phyloP scores from a whole-genome alignment of 164 flowering plant species.

The Santalum album region DNA sequence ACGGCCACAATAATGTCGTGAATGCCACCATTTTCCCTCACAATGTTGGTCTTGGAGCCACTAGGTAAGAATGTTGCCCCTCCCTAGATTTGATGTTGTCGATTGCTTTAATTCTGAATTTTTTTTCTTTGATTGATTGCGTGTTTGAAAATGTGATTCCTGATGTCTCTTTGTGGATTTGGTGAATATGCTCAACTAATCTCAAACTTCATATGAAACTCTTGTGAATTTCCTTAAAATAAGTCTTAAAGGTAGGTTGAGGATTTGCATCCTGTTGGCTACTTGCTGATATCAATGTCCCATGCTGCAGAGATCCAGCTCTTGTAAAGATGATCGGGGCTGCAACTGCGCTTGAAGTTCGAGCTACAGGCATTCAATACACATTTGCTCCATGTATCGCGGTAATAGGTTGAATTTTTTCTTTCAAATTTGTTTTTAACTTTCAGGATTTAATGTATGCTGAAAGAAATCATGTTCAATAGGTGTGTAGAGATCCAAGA shows the following conservation, averaged over 20 bases:
- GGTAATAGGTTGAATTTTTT: neutral
- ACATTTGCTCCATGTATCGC: slow-evolving; percentile 22
- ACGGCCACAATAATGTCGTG: slow-evolving; percentile 2
- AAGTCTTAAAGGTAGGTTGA: no score
- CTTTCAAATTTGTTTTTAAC: no score
- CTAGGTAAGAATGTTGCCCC: slow-evolving; percentile 1
- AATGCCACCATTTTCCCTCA: slow-evolving; percentile 7
- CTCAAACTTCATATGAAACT: no score
- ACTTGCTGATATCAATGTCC: neutral
- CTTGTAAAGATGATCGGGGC: slow-evolving; percentile 2
- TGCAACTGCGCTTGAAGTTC: slow-evolving; percentile 4
- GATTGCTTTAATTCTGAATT: no score
- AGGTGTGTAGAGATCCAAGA: slow-evolving; percentile 22
- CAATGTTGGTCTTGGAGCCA: slow-evolving; percentile 3
- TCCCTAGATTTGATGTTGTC: no score
- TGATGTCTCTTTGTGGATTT: no score
- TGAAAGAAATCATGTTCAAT: neutral
- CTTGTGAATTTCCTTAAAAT: no score
- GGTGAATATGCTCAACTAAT: no score
- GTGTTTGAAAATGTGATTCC: no score
- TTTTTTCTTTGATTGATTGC: no score
- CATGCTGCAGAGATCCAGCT: neutral
- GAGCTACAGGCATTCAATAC: slow-evolving; percentile 10
- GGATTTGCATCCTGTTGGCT: neutral
- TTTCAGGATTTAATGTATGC: neutral